phyloP scores from a whole-genome alignment of 2,329 filamentous ascomycete species.

The Trichoderma harzianum region DNA sequence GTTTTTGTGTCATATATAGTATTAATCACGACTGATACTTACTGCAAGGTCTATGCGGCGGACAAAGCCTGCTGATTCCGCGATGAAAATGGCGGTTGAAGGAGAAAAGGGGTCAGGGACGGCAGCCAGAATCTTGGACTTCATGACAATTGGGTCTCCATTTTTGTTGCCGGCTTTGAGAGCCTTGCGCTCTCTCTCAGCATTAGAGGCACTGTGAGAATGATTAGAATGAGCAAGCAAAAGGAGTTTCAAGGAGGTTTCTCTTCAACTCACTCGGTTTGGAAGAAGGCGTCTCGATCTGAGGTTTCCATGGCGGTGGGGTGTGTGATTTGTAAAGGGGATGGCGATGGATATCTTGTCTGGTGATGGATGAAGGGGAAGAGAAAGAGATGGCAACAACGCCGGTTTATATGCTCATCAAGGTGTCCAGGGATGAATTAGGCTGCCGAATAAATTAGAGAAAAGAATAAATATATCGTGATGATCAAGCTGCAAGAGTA shows the following conservation, averaged over 20 bases:
- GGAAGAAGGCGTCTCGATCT: slow-evolving; percentile 82
- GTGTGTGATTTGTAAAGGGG: neutral
- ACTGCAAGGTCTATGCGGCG: slow-evolving; percentile 74
- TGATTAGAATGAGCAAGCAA: neutral
- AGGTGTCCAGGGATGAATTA: neutral
- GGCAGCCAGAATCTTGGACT: slow-evolving; percentile 81
- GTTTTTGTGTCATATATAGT: neutral
- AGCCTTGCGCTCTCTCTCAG: slow-evolving; percentile 51
- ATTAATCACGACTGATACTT: slow-evolving; percentile 24
- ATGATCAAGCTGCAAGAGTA: neutral
- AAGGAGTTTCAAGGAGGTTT: neutral
- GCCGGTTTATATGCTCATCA: neutral
- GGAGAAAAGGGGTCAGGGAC: slow-evolving; percentile 62
- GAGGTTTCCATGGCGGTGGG: slow-evolving; percentile 61
- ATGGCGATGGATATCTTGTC: neutral
- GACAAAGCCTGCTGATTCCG: slow-evolving; percentile 81
- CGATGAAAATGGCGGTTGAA: slow-evolving; percentile 64
- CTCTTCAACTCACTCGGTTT: slow-evolving; percentile 68
- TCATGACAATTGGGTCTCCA: slow-evolving; percentile 75
- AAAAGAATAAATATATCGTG: neutral
- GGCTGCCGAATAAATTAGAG: neutral
- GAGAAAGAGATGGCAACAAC: neutral
- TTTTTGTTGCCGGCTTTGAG: slow-evolving; percentile 71
- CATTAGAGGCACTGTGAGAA: slow-evolving; percentile 10
- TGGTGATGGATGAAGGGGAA: neutral